Evolutionary conservation across 371 early-diverging fungal genomes (phyloP), one percentile per base, ranked within the genome.

Genomic region (Mucor sp.): DNA sequence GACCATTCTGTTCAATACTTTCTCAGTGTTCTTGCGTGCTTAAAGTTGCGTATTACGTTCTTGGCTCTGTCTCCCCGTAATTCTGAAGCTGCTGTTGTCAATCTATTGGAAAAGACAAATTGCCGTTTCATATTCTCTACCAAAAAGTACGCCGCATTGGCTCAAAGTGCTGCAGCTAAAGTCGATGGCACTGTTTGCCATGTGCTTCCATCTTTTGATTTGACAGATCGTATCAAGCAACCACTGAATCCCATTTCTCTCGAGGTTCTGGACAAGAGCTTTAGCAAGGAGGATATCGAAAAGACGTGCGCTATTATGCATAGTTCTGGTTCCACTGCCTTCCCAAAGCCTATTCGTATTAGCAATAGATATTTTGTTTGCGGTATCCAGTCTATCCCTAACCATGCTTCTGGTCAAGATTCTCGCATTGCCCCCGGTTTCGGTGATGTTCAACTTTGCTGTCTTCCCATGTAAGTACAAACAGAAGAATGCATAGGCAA

Each of bases 61-160:
- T 25, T 77, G 58, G 56, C 65, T 1, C 39, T 81, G 11, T 78
- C 76, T 19, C 69, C 78, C 14, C 72, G 76, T 21, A 81, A 81
- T 32, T 76, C 78, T 6, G 70, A 70, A 57, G 62, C 73, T 41
- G 78, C 74, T 14, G 58, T 71, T 3, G 65, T 64, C 12, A 57
- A 71, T 27, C 43, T 81, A 1, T 23, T 78, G n/a, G 59, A 67
- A 11, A 74, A 76, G 21, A 74, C 78, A 0, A 27, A 69, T 8
- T 35, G 72, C 15, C 58, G 68, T 17, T 12, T 62, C 6, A 15
- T 76, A 0, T 23, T 74, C 14, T 41, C 73, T 2, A 66, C 61
- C 15, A 30, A 57, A 17, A 75, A 76, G 30, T 78, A 74, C 57
- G 43, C 43, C 4, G 15, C 30, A 1, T 41, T 73, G 17, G 68